phyloP scores from a whole-genome alignment of 1,284 basidiomycete genomes.

The Boletellus dicymbophilus region DNA sequence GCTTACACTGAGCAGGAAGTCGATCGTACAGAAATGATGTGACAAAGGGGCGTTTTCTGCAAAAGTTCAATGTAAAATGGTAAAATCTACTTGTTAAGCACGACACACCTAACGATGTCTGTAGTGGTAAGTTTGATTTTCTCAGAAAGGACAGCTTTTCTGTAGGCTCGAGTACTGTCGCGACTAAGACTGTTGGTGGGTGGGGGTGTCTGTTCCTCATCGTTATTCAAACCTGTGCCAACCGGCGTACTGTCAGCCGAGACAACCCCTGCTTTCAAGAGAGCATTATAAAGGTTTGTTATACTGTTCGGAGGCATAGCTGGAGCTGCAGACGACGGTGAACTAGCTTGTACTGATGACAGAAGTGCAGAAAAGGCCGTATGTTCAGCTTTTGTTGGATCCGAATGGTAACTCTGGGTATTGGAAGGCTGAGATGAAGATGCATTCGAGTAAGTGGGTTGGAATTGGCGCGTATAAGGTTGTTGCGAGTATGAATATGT shows the following conservation, averaged over 20 bases:
- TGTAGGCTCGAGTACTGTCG: slow-evolving; percentile 67
- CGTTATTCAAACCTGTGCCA: slow-evolving; percentile 45
- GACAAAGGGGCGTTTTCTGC: slow-evolving; percentile 65
- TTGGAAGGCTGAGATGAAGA: slow-evolving; percentile 13
- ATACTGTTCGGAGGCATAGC: slow-evolving; percentile 45
- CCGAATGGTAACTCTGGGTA: slow-evolving; percentile 24
- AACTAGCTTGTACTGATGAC: slow-evolving; percentile 22
- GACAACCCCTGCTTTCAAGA: slow-evolving; percentile 77
- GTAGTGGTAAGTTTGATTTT: slow-evolving; percentile 68
- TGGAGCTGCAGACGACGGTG: slow-evolving; percentile 28
- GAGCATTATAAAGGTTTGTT: slow-evolving; percentile 60
- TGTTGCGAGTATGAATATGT: slow-evolving; percentile 34
- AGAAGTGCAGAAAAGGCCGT: slow-evolving; percentile 31
- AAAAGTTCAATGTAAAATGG: slow-evolving; percentile 5
- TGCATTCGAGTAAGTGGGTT: slow-evolving; percentile 16
- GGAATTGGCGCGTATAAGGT: slow-evolving; percentile 23
- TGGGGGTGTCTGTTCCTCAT: slow-evolving; percentile 41
- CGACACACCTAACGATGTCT: slow-evolving; percentile 72
- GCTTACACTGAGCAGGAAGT: slow-evolving; percentile 86
- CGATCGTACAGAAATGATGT: slow-evolving; percentile 72
- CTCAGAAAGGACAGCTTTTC: slow-evolving; percentile 69
- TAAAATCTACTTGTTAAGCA: not conserved
- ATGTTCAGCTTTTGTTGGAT: slow-evolving; percentile 32
- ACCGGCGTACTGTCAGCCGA: slow-evolving; percentile 53
- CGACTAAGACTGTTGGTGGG: slow-evolving; percentile 41